Conservation (phyloP, 148 eudicot genomes). For the Pharnaceum exiguum region DNA sequence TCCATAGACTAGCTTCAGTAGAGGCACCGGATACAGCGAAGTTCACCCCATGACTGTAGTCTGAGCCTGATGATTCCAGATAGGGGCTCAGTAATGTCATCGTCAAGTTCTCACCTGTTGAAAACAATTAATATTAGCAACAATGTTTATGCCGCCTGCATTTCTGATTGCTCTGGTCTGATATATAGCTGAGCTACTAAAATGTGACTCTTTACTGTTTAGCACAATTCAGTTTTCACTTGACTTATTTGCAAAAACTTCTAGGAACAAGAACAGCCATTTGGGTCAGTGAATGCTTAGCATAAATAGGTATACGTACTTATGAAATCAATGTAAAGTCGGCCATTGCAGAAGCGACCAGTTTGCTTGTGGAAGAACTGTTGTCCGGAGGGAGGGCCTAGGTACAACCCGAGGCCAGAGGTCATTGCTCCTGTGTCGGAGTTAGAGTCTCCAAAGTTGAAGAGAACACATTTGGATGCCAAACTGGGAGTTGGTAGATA, state of each 20-base stretch:
- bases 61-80: constrained; percentile 31
- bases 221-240: too few relatives aligned
- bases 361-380: constrained; percentile 37
- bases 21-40: constrained; percentile 31
- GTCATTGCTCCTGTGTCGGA: constrained; percentile 35
- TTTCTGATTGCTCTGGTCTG: neutral
- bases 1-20: constrained; percentile 21
- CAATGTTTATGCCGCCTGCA: neutral
- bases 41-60: constrained; percentile 27
- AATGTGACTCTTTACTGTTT: neutral
- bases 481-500: neutral
- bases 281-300: too few relatives aligned
- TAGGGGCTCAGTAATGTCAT: constrained; percentile 20
- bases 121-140: neutral
- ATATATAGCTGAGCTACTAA: neutral
- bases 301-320: constrained; percentile 16
- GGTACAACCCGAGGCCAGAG: constrained; percentile 35
- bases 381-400: constrained; percentile 40
- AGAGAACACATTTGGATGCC: constrained; percentile 26
- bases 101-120: constrained; percentile 28
- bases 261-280: too few relatives aligned
- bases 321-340: constrained; percentile 47
- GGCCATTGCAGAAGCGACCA: constrained; percentile 47
- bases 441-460: constrained; percentile 42
- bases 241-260: too few relatives aligned